These are phyloP conservation scores for Talaromyces sp. DNA, from an alignment of 2,329 filamentous ascomycete genomes.

Conservation along the genomic window DNA sequence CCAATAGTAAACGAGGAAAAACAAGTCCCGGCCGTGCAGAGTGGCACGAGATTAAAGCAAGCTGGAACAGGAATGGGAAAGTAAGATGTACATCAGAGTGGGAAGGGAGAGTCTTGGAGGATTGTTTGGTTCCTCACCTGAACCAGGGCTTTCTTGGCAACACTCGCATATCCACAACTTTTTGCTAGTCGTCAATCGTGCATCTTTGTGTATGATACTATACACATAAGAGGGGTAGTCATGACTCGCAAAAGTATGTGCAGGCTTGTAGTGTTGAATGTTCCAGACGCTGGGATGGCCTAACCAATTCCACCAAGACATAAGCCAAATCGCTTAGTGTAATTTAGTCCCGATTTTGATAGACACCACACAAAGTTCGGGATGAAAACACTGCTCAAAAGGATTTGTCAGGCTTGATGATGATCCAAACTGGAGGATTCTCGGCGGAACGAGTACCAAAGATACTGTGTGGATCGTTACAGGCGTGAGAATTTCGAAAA, in stretches of 20 bases:
- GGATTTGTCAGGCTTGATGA: neutral
- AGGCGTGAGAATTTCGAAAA: constrained; percentile 3
- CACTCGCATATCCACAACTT: neutral
- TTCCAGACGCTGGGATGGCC: neutral
- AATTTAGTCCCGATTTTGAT: neutral
- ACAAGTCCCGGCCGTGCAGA: neutral
- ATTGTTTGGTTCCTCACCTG: neutral
- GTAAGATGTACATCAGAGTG: constrained; percentile 4
- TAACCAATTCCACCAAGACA: neutral
- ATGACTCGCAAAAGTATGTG: constrained; percentile 1
- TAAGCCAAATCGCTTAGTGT: neutral
- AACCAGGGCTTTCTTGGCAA: constrained; percentile 7
- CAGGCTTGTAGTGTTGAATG: neutral
- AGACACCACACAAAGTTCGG: neutral
- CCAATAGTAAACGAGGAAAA: constrained; percentile 7
- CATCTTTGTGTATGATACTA: neutral
- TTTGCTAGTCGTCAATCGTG: neutral
- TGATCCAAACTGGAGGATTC: neutral
- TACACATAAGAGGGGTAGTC: neutral
- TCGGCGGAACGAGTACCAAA: constrained; percentile 1
- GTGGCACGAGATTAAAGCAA: constrained; percentile 14
- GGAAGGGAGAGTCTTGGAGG: neutral
- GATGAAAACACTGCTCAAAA: neutral
- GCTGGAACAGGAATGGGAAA: neutral
- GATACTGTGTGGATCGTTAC: constrained; percentile 8